Conservation (phyloP, 2,329 filamentous ascomycete genomes). For the Mycosphaerella sp. region DNA sequence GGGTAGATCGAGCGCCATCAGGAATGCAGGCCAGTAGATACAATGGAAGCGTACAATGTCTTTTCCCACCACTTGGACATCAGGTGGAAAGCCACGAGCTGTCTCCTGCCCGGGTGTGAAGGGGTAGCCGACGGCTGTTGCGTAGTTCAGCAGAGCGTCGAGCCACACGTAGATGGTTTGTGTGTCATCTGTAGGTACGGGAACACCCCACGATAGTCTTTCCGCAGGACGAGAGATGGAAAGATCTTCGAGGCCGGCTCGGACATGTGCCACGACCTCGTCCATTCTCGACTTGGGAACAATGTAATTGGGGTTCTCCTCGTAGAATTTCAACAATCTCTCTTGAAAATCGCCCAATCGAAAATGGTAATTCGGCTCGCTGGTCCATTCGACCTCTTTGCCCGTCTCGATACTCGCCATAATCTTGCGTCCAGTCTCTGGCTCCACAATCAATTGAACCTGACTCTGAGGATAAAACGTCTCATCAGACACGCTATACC, state of each 20-base stretch:
- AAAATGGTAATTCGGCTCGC: conserved; percentile 93
- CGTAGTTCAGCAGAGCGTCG: conserved; percentile 90
- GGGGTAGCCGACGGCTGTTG: conserved; percentile 82
- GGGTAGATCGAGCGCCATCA: conserved; percentile 79
- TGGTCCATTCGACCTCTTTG: conserved; percentile 89
- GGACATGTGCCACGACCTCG: conserved; percentile 72
- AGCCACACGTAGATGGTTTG: conserved; percentile 99
- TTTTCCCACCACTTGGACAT: conserved; percentile 90
- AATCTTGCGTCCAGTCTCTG: conserved; percentile 72
- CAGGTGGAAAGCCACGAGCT: conserved; percentile 73
- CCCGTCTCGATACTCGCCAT: conserved; percentile 76
- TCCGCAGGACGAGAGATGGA: conserved; percentile 78
- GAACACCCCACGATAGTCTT: conserved; percentile 80
- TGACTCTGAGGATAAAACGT: conserved; percentile 81
- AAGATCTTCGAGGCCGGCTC: conserved; percentile 72
- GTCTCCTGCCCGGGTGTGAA: conserved; percentile 61
- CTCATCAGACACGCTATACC: conserved; percentile 96
- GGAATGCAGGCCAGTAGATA: conserved; percentile 95
- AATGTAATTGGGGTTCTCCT: conserved; percentile 70
- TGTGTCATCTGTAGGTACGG: conserved; percentile 71
- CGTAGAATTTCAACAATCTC: conserved; percentile 72
- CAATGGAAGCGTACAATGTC: conserved; percentile 96
- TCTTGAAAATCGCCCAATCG: conserved; percentile 76
- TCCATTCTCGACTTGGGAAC: conserved; percentile 65
- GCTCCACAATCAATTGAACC: conserved; percentile 68